Evolutionary conservation across 139 green algal species (phyloP).

Genomic region (Haematococcus lacustris): DNA sequence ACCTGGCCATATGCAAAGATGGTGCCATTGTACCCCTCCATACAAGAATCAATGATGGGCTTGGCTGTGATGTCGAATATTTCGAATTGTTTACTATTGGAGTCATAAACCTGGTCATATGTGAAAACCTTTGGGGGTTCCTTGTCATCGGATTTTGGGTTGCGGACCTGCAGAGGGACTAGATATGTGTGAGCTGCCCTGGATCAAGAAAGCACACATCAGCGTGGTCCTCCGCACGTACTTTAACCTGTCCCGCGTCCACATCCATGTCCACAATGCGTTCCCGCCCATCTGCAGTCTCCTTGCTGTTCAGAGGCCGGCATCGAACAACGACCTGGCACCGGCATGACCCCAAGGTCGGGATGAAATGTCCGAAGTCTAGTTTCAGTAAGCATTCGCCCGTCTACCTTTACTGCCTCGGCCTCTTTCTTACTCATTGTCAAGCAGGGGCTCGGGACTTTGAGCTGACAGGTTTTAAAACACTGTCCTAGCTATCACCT

Average conservation of each 20-base stretch:
- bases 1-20: conserved; percentile 74
- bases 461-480: too few species aligned
- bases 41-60: conserved; percentile 58
- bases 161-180: conserved; percentile 40
- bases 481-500: too few species aligned
- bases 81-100: conserved; percentile 45
- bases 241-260: conserved; percentile 47
- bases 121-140: conserved; percentile 61
- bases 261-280: conserved; percentile 68
- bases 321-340: conserved; percentile 72
- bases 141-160: conserved; percentile 44
- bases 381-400: too few species aligned
- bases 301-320: conserved; percentile 65
- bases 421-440: too few species aligned
- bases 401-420: too few species aligned
- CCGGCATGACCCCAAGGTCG: too few species aligned
- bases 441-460: too few species aligned
- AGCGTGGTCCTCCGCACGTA: too few species aligned
- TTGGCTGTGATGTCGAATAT: conserved; percentile 63
- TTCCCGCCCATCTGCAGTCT: conserved; percentile 53
- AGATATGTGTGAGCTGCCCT: too few species aligned
- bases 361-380: too few species aligned
- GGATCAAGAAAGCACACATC: too few species aligned
- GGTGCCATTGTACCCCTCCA: conserved; percentile 69
- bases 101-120: conserved; percentile 72